Evolutionary conservation across 495 filamentous ascomycete genomes (phyloP).

Genomic region (Chaetomidium leptoderma): DNA sequence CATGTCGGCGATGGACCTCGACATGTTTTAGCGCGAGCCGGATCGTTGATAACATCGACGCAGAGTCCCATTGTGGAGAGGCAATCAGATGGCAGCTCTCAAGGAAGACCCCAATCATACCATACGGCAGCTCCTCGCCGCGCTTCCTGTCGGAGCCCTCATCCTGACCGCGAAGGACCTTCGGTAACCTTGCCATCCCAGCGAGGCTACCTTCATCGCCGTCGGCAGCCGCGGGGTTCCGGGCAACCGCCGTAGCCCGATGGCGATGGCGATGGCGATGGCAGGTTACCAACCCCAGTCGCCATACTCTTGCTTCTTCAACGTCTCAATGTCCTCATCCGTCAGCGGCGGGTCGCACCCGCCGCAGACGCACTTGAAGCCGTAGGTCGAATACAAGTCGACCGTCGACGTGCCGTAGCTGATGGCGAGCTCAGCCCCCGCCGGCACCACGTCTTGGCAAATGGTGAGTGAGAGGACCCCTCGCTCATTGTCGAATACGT

Average conservation of each 20-base stretch:
- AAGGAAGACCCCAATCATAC: too few relatives aligned
- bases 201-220: not conserved
- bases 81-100: too few relatives aligned
- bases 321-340: constrained; percentile 17
- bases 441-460: constrained; percentile 16
- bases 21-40: too few relatives aligned
- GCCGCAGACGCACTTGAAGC: constrained; percentile 35
- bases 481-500: not conserved
- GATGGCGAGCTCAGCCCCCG: constrained; percentile 33
- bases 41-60: too few relatives aligned
- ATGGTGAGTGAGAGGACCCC: constrained; percentile 20
- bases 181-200: not conserved
- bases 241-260: not conserved
- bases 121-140: too few relatives aligned
- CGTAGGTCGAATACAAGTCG: constrained; percentile 29
- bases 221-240: not conserved
- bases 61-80: too few relatives aligned
- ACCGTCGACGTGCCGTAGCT: constrained; percentile 29
- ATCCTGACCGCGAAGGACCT: too few relatives aligned
- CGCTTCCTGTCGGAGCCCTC: too few relatives aligned
- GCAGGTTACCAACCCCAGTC: not conserved
- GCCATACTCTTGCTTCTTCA: not conserved
- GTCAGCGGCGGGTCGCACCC: constrained; percentile 27
- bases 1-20: too few relatives aligned
- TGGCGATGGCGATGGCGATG: not conserved